Conservation (phyloP, 257 asterid genomes). For the Solanum rostratum region DNA sequence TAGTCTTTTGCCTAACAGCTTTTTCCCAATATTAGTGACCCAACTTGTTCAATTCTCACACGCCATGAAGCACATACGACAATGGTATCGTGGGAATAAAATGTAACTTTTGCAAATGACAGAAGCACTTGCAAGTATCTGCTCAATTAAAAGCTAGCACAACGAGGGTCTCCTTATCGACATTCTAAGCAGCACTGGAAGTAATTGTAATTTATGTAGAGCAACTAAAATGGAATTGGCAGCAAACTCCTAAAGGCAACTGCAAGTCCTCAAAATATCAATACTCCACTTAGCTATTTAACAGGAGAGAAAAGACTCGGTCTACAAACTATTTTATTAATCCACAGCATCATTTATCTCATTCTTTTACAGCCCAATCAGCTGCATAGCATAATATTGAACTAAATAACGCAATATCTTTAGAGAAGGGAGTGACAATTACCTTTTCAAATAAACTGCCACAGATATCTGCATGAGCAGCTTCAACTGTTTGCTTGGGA, state of each 20-base stretch:
- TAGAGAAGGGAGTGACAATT: neutral
- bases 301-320: neutral
- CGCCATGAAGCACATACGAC: neutral
- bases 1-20: neutral
- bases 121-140: neutral
- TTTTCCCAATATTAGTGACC: neutral
- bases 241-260: neutral
- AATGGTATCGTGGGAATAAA: neutral
- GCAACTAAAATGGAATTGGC: neutral
- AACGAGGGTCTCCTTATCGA: neutral
- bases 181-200: neutral
- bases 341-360: neutral
- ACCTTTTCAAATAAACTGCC: conserved; percentile 96
- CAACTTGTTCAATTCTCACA: neutral
- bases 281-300: neutral
- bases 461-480: conserved; percentile 85
- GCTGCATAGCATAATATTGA: neutral
- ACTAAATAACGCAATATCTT: neutral
- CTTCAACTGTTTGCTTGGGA: conserved; percentile 85
- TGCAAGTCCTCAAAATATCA: neutral
- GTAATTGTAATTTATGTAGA: neutral
- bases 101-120: neutral
- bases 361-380: neutral
- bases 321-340: neutral
- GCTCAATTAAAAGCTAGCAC: neutral